Conservation (phyloP, 1,284 basidiomycete genomes). For the Ustilago sp. region DNA sequence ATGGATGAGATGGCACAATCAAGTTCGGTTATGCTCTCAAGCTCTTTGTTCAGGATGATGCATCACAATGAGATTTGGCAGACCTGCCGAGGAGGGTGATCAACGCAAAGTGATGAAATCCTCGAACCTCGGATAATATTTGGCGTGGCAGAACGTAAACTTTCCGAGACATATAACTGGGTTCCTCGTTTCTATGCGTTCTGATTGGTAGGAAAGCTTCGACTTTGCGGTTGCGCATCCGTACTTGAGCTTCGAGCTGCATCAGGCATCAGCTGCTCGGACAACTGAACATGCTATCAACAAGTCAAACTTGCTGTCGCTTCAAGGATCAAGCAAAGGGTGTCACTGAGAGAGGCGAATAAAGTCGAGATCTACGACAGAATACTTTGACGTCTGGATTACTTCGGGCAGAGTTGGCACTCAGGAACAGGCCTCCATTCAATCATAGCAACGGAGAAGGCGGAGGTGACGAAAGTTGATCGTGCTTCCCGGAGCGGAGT, state of each 20-base stretch:
- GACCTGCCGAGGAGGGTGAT: not conserved
- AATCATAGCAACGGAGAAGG: not conserved
- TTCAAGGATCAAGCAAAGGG: too few species aligned
- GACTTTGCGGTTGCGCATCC: not conserved
- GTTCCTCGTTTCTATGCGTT: not conserved
- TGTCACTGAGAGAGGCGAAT: too few species aligned
- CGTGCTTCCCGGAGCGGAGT: not conserved
- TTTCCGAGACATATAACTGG: constrained; percentile 35
- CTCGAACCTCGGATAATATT: not conserved
- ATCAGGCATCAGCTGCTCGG: not conserved
- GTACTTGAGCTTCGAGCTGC: not conserved
- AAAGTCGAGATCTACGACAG: not conserved
- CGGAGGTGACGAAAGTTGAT: not conserved
- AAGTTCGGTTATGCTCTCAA: not conserved
- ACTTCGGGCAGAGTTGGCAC: not conserved
- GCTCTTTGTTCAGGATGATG: not conserved
- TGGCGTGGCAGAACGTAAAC: constrained; percentile 34
- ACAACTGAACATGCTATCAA: not conserved
- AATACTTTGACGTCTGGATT: not conserved
- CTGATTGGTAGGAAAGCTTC: constrained; percentile 7
- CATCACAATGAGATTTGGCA: not conserved
- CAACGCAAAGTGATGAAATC: constrained; percentile 10
- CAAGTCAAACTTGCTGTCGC: too few species aligned
- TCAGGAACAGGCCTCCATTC: not conserved
- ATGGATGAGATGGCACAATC: not conserved